Conservation (phyloP, 305 asterid genomes). For the Plantago rigida region DNA sequence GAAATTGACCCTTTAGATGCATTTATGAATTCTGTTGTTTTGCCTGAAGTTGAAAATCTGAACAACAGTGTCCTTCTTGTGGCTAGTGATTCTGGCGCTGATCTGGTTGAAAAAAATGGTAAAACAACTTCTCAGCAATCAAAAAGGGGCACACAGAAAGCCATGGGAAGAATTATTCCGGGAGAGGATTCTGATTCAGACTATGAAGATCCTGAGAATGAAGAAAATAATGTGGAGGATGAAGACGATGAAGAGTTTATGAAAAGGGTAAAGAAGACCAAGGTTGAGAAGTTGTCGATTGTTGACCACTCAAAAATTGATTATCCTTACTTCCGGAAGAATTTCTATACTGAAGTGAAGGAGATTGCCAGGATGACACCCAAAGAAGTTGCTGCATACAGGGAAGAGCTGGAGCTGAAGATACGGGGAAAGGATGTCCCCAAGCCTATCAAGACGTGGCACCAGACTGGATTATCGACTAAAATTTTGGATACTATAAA, state of each 20-base stretch:
- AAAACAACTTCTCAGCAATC: constrained; percentile 28
- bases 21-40: constrained; percentile 75
- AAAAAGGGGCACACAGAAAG: constrained; percentile 40
- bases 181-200: constrained; percentile 87
- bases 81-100: constrained; percentile 33
- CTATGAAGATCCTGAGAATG: constrained; percentile 48
- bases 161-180: constrained; percentile 74
- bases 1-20: constrained; percentile 94
- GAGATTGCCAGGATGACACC: constrained; percentile 65
- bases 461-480: constrained; percentile 83
- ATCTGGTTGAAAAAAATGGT: constrained; percentile 38
- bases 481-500: constrained; percentile 70
- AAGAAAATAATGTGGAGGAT: constrained; percentile 61
- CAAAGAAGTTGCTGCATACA: constrained; percentile 66
- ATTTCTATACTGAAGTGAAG: constrained; percentile 81
- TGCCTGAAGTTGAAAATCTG: constrained; percentile 88
- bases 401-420: constrained; percentile 81
- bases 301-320: constrained; percentile 85
- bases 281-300: constrained; percentile 73
- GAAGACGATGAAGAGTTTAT: constrained; percentile 90
- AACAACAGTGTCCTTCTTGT: constrained; percentile 32
- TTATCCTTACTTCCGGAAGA: constrained; percentile 69
- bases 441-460: constrained; percentile 83
- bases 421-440: constrained; percentile 93
- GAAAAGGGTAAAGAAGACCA: constrained; percentile 91